These are phyloP conservation scores for Eucalyptus tenuipes DNA, from an alignment of 345 rosid genomes.

Conservation along the genomic window DNA sequence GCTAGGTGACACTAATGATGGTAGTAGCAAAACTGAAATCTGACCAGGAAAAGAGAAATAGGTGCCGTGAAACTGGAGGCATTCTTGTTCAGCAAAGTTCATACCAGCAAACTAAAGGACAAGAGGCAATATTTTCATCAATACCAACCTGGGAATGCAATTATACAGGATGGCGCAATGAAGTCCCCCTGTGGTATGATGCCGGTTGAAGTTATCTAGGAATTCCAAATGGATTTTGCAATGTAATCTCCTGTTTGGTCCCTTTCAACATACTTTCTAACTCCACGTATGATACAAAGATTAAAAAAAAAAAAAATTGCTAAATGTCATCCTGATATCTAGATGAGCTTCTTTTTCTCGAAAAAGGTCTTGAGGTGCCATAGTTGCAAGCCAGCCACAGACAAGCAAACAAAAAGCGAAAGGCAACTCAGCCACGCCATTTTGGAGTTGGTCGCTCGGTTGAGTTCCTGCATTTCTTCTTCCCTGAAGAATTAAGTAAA, in stretches of 20 bases:
- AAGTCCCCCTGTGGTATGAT: not conserved
- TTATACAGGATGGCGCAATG: not conserved
- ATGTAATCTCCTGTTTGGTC: not conserved
- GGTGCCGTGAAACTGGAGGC: not conserved
- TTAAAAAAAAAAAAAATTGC: not conserved
- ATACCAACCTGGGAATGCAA: not conserved
- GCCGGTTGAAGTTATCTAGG: not conserved
- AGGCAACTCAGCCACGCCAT: slow-evolving; percentile 75
- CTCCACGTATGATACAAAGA: not conserved
- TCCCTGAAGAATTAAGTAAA: slow-evolving; percentile 32
- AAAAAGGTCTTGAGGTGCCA: slow-evolving; percentile 93
- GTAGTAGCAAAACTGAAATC: not conserved
- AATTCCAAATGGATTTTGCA: not conserved
- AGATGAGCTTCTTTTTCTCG: slow-evolving; percentile 90
- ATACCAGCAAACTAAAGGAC: not conserved
- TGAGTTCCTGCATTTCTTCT: slow-evolving; percentile 89
- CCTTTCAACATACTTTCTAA: not conserved
- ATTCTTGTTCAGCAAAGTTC: not conserved
- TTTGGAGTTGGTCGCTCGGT: slow-evolving; percentile 51
- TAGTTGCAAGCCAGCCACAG: slow-evolving; percentile 79
- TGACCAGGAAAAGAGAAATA: not conserved
- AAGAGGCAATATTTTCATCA: not conserved
- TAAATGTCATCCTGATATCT: not conserved
- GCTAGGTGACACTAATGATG: not conserved
- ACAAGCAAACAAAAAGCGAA: slow-evolving; percentile 59